phyloP scores from a whole-genome alignment of 139 green algal species.

The Coelastrella sp. region DNA sequence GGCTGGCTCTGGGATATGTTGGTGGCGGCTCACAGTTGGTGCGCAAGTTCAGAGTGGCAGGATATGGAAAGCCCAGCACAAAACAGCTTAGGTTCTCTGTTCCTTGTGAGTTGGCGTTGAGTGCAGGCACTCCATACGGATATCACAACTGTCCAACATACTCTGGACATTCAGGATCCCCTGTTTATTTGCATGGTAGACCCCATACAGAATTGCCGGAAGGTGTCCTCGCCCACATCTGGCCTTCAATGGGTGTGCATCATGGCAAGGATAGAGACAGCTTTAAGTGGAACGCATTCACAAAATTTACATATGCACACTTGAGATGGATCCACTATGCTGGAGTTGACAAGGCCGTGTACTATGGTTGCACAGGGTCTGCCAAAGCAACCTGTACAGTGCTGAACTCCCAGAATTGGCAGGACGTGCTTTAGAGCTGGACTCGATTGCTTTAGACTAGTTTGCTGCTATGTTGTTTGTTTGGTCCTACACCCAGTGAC shows the following conservation, averaged over 20 bases:
- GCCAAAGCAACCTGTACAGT: too few relatives aligned
- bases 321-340: background rate
- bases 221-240: background rate
- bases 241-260: background rate
- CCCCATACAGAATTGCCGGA: background rate
- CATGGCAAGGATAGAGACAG: background rate
- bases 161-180: background rate
- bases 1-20: background rate
- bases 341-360: background rate
- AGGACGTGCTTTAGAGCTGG: too few relatives aligned
- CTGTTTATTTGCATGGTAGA: background rate
- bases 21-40: background rate
- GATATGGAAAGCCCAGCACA: background rate
- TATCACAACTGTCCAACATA: background rate
- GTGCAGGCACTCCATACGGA: background rate
- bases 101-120: background rate
- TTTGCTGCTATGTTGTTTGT: too few relatives aligned
- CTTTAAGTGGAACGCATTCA: background rate
- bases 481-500: too few relatives aligned
- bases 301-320: background rate
- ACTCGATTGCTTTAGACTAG: too few relatives aligned
- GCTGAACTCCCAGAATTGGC: too few relatives aligned
- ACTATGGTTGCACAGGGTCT: background rate
- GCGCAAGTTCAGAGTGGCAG: background rate
- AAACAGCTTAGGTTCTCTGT: background rate